Evolutionary conservation across 345 rosid genomes (phyloP).

Genomic region (Hypericum androsaemum): DNA sequence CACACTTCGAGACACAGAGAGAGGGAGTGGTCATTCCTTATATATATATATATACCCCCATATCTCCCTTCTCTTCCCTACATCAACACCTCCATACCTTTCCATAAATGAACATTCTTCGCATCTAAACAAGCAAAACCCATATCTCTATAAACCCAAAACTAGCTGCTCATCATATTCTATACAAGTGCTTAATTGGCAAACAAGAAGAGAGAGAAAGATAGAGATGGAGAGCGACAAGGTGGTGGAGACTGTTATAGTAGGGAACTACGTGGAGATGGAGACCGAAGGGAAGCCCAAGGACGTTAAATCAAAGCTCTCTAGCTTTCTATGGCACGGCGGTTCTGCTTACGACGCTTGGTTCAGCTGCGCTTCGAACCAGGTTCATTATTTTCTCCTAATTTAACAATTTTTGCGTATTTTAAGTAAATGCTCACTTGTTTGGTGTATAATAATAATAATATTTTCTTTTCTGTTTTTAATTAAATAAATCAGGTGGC

Average conservation of each 20-base stretch:
- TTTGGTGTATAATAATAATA: neutral
- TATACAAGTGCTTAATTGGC: too few relatives aligned
- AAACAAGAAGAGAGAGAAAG: slow-evolving; percentile 1
- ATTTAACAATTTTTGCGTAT: neutral
- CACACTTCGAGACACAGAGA: slow-evolving; percentile 9
- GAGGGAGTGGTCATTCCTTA: neutral
- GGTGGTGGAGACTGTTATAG: slow-evolving; percentile 80
- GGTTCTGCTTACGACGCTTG: slow-evolving; percentile 97
- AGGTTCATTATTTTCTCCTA: slow-evolving; percentile 29
- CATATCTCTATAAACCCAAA: too few relatives aligned
- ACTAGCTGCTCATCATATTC: too few relatives aligned
- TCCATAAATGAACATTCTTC: too few relatives aligned
- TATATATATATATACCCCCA: neutral
- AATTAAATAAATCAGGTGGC: slow-evolving; percentile 62
- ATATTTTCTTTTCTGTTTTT: neutral
- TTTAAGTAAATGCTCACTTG: neutral
- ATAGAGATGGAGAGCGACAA: slow-evolving; percentile 47
- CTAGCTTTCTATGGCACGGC: slow-evolving; percentile 84
- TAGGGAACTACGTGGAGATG: slow-evolving; percentile 91
- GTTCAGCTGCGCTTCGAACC: slow-evolving; percentile 98
- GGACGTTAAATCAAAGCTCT: slow-evolving; percentile 50
- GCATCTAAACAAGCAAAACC: too few relatives aligned
- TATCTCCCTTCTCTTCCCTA: too few relatives aligned
- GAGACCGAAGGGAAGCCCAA: slow-evolving; percentile 62
- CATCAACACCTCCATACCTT: too few relatives aligned